A percentile compares a stretch with the other conserved stretches of the same genome.
phyloP scores from a whole-genome alignment of 768 basidiomycete genomes.

The Suillus subluteus region DNA sequence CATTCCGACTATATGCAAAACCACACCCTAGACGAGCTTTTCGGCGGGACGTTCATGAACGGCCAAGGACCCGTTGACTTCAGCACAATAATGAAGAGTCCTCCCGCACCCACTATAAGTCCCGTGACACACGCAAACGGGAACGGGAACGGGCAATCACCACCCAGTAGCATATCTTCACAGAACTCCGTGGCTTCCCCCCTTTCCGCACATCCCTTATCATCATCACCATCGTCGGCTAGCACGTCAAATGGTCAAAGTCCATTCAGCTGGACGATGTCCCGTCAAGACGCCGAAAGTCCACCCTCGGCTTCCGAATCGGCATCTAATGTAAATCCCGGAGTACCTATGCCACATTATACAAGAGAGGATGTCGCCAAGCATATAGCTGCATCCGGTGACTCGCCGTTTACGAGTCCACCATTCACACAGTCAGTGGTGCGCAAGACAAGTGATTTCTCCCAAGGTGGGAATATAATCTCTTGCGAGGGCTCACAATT shows the following conservation, averaged over 20 bases:
- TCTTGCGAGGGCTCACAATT: constrained; percentile 69
- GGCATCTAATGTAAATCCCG: constrained; percentile 16
- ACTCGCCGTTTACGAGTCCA: constrained; percentile 55
- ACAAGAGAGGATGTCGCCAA: constrained; percentile 56
- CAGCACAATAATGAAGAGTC: constrained; percentile 36
- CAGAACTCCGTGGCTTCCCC: constrained; percentile 10
- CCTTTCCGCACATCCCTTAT: constrained; percentile 25
- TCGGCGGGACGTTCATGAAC: constrained; percentile 43
- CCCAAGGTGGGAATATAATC: constrained; percentile 53
- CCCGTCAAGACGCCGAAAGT: constrained; percentile 29
- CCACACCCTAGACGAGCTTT: constrained; percentile 46
- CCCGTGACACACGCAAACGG: constrained; percentile 53
- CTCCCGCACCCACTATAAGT: constrained; percentile 40
- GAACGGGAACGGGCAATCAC: constrained; percentile 20
- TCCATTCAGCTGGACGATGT: constrained; percentile 31
- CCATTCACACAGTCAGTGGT: constrained; percentile 30
- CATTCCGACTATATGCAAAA: constrained; percentile 29
- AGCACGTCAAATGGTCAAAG: constrained; percentile 29
- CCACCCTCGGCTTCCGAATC: constrained; percentile 46
- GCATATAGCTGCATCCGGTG: constrained; percentile 55
- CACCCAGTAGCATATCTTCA: constrained; percentile 24
- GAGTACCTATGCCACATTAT: constrained; percentile 36
- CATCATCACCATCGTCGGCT: constrained; percentile 28
- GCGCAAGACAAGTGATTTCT: constrained; percentile 47
- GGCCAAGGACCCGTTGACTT: constrained; percentile 38